These are phyloP conservation scores for Quercus berberidifolia DNA, from an alignment of 306 rosid genomes.

Conservation along the genomic window DNA sequence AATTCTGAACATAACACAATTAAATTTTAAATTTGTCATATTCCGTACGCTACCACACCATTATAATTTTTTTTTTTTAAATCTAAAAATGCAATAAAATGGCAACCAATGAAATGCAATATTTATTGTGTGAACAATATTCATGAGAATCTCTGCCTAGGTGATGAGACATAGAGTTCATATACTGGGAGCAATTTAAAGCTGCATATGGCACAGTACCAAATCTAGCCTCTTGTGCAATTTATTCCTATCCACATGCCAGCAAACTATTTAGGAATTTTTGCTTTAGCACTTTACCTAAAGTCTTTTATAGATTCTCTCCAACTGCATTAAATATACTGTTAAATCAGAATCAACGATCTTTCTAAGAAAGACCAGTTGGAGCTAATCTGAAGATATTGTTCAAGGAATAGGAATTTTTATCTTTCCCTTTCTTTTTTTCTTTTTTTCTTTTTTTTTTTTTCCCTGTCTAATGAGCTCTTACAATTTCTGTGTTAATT, in stretches of 20 bases:
- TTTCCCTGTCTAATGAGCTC: not conserved
- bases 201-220: constrained; percentile 21
- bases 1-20: not conserved
- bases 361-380: constrained; percentile 38
- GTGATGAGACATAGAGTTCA: constrained; percentile 39
- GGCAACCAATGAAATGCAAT: not conserved
- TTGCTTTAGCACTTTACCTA: constrained; percentile 48
- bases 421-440: constrained; percentile 5
- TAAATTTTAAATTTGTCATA: not conserved
- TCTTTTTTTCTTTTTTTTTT: not conserved
- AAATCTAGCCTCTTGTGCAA: constrained; percentile 38
- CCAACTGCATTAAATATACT: constrained; percentile 60
- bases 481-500: constrained; percentile 20
- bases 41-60: not conserved
- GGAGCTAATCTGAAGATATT: constrained; percentile 50
- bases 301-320: constrained; percentile 48
- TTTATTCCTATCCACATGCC: constrained; percentile 67
- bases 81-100: not conserved
- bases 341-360: constrained; percentile 55
- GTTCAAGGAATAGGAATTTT: constrained; percentile 36
- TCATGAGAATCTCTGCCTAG: constrained; percentile 28
- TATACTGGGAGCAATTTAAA: constrained; percentile 40
- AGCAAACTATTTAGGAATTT: constrained; percentile 49
- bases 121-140: not conserved
- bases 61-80: not conserved